A percentile compares a stretch with the other conserved stretches of the same genome.
Evolutionary conservation across 805 yeast genomes (phyloP).

Genomic region (Schizosaccharomyces japonicus): DNA sequence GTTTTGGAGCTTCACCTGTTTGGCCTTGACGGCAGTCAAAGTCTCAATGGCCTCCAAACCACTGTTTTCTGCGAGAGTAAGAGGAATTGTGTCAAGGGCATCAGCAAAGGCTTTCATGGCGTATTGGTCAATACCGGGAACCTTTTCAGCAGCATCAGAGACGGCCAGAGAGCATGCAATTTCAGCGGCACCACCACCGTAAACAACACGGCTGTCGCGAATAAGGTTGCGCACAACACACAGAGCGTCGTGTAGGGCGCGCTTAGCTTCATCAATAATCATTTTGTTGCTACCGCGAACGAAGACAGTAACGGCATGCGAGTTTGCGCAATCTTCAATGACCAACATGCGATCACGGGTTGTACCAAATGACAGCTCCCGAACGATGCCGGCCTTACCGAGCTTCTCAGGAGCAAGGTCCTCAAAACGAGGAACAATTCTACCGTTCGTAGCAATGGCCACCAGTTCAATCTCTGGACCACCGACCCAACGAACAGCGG

Average conservation of each 20-base stretch:
- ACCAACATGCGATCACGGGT: conserved; percentile 90
- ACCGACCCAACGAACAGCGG: conserved; percentile 98
- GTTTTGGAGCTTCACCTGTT: conserved; percentile 34
- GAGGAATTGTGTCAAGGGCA: conserved; percentile 78
- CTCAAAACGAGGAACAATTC: conserved; percentile 92
- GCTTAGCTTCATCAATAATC: conserved; percentile 90
- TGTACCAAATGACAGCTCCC: conserved; percentile 85
- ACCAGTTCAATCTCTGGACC: conserved; percentile 86
- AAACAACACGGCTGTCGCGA: conserved; percentile 79
- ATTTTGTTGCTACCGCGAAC: conserved; percentile 89
- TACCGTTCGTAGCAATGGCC: conserved; percentile 92
- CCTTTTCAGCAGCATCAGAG: conserved; percentile 72
- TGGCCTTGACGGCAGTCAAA: conserved; percentile 57
- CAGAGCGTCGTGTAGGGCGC: conserved; percentile 88
- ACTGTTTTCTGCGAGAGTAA: conserved; percentile 89
- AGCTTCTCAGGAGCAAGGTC: conserved; percentile 61
- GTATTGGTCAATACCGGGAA: conserved; percentile 88
- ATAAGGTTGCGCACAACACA: conserved; percentile 94
- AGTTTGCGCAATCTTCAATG: conserved; percentile 67
- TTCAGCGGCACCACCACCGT: conserved; percentile 98
- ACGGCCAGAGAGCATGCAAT: conserved; percentile 81
- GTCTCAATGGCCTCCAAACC: conserved; percentile 88
- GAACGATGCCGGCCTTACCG: conserved; percentile 66
- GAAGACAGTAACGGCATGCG: conserved; percentile 77
- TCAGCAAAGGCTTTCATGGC: conserved; percentile 86